Evolutionary conservation across 2,329 filamentous ascomycete genomes (phyloP).

Genomic region (Penicillium sp.): DNA sequence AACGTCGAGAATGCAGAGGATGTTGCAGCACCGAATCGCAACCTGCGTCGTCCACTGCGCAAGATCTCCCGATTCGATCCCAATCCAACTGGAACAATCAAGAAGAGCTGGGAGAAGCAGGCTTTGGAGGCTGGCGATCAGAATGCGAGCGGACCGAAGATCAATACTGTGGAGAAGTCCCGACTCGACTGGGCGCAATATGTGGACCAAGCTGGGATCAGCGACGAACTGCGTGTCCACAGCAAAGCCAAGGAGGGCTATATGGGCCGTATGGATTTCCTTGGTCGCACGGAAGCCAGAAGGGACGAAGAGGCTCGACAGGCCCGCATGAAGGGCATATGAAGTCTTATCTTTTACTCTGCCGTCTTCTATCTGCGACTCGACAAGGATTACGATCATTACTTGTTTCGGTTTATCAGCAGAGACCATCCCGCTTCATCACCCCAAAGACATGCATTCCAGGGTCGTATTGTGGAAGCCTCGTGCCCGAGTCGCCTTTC

Average conservation of each 20-base stretch:
- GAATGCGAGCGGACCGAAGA: slow-evolving; percentile 54
- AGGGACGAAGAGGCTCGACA: slow-evolving; percentile 58
- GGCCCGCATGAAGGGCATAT: slow-evolving; percentile 49
- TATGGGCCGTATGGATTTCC: slow-evolving; percentile 62
- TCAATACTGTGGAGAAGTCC: slow-evolving; percentile 68
- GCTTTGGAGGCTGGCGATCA: slow-evolving; percentile 24
- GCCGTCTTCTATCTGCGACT: not conserved
- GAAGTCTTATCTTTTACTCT: slow-evolving; percentile 8
- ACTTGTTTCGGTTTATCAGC: not conserved
- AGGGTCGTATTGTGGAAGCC: slow-evolving; percentile 2
- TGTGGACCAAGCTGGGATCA: slow-evolving; percentile 61
- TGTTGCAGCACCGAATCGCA: slow-evolving; percentile 21
- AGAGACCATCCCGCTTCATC: not conserved
- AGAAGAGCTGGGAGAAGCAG: slow-evolving; percentile 47
- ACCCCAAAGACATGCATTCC: not conserved
- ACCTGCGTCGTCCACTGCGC: slow-evolving; percentile 42
- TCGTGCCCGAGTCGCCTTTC: not conserved
- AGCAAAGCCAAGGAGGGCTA: slow-evolving; percentile 64
- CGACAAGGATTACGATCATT: not conserved
- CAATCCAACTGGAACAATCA: slow-evolving; percentile 44
- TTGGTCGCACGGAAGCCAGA: slow-evolving; percentile 58
- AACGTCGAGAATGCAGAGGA: slow-evolving; percentile 36
- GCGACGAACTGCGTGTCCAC: slow-evolving; percentile 62
- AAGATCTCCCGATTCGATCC: slow-evolving; percentile 50
- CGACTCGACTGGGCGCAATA: slow-evolving; percentile 66